Conservation (phyloP, 192 early-diverging fungal species). For the Jimgerdemannia flammicorona region DNA sequence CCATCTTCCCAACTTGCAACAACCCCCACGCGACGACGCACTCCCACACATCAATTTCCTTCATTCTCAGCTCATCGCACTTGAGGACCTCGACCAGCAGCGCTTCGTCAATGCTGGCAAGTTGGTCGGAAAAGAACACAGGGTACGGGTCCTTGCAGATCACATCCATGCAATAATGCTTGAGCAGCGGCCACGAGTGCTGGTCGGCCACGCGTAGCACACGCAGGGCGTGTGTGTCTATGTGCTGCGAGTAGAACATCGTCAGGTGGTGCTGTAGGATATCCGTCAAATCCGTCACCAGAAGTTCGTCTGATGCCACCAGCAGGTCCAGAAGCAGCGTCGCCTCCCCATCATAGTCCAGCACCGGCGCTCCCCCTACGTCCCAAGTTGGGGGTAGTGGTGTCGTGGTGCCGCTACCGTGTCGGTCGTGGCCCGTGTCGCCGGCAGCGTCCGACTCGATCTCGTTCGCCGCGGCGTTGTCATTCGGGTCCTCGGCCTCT, state of each 20-base stretch:
- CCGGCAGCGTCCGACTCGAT: too few relatives aligned
- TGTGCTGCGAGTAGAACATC: conserved; percentile 4
- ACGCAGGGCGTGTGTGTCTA: conserved; percentile 4
- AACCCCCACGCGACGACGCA: conserved; percentile 5
- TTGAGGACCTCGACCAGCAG: conserved; percentile 6
- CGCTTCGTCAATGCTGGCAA: conserved; percentile 1
- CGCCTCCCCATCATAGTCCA: conserved; percentile 8
- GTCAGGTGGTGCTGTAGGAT: conserved; percentile 5
- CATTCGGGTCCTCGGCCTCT: background rate
- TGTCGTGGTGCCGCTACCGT: too few relatives aligned
- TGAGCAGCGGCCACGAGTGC: conserved; percentile 4
- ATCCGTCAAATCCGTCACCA: conserved; percentile 3
- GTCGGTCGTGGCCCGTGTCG: too few relatives aligned
- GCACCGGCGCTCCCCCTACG: background rate
- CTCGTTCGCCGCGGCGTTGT: background rate
- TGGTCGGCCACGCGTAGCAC: conserved; percentile 6
- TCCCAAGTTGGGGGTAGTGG: too few relatives aligned
- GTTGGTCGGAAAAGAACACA: background rate
- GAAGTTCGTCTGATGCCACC: conserved; percentile 3
- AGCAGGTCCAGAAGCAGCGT: conserved; percentile 8
- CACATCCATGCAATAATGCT: conserved; percentile 7
- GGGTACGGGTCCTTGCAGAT: conserved; percentile 14
- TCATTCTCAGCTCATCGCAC: conserved; percentile 8
- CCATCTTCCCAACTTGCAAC: background rate
- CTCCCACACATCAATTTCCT: conserved; percentile 12